phyloP scores from a whole-genome alignment of 257 asterid genomes.

The Ilex asprella region DNA sequence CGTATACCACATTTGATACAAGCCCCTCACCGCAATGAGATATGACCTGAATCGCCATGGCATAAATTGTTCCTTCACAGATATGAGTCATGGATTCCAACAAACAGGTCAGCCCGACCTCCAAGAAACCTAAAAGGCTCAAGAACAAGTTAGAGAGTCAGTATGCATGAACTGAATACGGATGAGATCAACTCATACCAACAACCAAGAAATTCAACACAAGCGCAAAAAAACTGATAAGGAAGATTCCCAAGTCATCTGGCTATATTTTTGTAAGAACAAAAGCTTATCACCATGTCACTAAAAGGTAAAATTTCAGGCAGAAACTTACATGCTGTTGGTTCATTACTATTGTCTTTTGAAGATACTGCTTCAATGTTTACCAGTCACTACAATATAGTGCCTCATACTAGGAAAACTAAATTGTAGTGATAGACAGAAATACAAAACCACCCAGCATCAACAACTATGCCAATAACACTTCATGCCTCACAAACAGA shows the following conservation, averaged over 20 bases:
- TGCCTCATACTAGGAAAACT: no score
- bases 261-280: neutral
- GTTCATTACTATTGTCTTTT: no score
- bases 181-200: neutral
- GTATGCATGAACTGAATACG: neutral
- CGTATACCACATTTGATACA: conserved; percentile 70
- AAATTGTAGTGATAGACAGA: no score
- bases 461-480: no score
- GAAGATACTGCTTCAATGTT: no score
- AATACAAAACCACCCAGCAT: no score
- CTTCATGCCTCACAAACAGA: no score
- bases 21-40: conserved; percentile 73
- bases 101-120: conserved; percentile 54
- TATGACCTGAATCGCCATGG: conserved; percentile 61
- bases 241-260: neutral
- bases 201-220: neutral
- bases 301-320: no score
- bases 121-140: conserved; percentile 61
- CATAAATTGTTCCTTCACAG: conserved; percentile 51
- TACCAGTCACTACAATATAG: no score
- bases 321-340: no score
- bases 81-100: conserved; percentile 46
- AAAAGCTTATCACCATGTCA: no score
- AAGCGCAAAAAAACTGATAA: no score
- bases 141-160: conserved; percentile 9